Evolutionary conservation across 805 yeast genomes (phyloP), one percentile per base, ranked within the genome.

Genomic region (Yarrowia osloensis): DNA sequence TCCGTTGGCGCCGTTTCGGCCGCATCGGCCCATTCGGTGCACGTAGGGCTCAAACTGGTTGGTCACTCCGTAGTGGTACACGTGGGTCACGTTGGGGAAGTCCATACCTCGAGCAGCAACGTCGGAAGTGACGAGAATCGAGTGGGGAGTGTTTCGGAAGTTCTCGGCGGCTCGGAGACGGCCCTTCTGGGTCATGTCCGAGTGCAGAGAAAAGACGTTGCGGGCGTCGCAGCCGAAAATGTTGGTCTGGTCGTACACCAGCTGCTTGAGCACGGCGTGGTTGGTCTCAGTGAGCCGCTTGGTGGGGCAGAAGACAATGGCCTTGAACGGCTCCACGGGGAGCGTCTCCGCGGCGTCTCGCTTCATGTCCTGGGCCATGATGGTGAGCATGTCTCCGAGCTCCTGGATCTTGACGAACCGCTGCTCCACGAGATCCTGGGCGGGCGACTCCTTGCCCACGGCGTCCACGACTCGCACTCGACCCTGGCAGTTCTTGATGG

Each of bases 21-120:
- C 98, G 17, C 98, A 94, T 82, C 98, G 88, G 69, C 98, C 98
- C 74, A 94, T 88, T 77, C 97, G 88, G 79, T 94, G 98, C 68
- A 92, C 86, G 75, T 93, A 92, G 70, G 89, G 88, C n/a, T 93
- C 85, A 26, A 86, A 78, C 68, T 88, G 90, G 55, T 82, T 78
- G 69, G 95, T 90, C n/a, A 87, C 82, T 71, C 94, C 90, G 66
- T 91, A 77, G 80, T 94, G 98, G 72, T 89, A 80, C 65, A 94
- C 98, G 74, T 91, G 90, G 28, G 91, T 79, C 31, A 94, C 96
- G 72, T 86, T 85, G 67, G 93, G 95, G 83, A 94, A 90, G 80
- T 94, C 98, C 88, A 94, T 87, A 71, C 98, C 98, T 79, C 98
- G 86, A 15, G 98, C 97, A 69, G 93, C 96, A 68, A 94, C 98